A percentile compares a stretch with the other conserved stretches of the same genome.
Evolutionary conservation across 2,329 filamentous ascomycete genomes (phyloP).

Genomic region (Monosporascus sp.): DNA sequence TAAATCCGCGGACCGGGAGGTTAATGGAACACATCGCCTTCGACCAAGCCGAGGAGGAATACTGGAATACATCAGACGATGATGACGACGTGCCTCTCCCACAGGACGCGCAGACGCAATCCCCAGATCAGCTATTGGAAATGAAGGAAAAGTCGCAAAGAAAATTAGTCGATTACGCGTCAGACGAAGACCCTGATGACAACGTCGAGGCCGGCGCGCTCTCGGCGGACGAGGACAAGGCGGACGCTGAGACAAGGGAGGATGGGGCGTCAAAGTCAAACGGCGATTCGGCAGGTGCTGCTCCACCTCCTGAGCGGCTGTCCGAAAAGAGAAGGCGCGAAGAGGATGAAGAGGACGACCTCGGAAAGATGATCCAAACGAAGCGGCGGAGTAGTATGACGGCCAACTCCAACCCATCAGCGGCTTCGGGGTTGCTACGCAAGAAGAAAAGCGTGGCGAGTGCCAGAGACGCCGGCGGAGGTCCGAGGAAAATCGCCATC

Average conservation of each 20-base stretch:
- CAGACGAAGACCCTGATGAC: slow-evolving; percentile 77
- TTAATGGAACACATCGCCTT: slow-evolving; percentile 65
- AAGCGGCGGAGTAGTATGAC: slow-evolving; percentile 58
- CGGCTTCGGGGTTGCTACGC: slow-evolving; percentile 33
- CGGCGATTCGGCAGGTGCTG: slow-evolving; percentile 31
- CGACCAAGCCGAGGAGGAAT: slow-evolving; percentile 83
- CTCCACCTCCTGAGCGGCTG: slow-evolving; percentile 69
- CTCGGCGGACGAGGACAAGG: slow-evolving; percentile 23
- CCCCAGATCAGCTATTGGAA: slow-evolving; percentile 24
- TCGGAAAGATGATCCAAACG: slow-evolving; percentile 71
- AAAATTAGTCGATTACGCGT: slow-evolving; percentile 85
- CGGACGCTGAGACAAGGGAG: slow-evolving; percentile 14
- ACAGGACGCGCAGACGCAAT: slow-evolving; percentile 15
- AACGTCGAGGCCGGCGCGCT: slow-evolving; percentile 48
- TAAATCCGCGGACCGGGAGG: slow-evolving; percentile 51
- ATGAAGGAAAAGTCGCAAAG: slow-evolving; percentile 60
- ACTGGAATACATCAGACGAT: slow-evolving; percentile 87
- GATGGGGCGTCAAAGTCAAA: slow-evolving; percentile 29
- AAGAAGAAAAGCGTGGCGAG: slow-evolving; percentile 43
- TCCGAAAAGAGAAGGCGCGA: slow-evolving; percentile 88
- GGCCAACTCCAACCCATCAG: slow-evolving; percentile 35
- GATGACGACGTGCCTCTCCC: slow-evolving; percentile 59
- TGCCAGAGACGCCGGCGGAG: slow-evolving; percentile 33
- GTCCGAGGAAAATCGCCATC: slow-evolving; percentile 53
- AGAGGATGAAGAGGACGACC: slow-evolving; percentile 87